Conservation (phyloP, 768 basidiomycete genomes). For the Termitomyces sp. region DNA sequence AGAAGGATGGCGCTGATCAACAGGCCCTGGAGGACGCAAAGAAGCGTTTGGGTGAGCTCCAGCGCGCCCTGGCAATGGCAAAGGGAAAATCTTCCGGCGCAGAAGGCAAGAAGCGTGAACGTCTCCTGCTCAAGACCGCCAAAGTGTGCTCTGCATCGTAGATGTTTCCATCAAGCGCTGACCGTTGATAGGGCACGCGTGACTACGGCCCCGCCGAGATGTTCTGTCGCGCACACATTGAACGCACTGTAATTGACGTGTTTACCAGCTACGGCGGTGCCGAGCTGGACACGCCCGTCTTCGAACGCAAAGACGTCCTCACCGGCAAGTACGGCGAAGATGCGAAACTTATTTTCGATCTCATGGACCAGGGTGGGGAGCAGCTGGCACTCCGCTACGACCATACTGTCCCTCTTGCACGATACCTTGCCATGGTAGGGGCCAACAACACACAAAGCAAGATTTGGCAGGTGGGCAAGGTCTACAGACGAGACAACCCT, state of each 20-base stretch:
- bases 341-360: slow-evolving; percentile 94
- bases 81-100: slow-evolving; percentile 31
- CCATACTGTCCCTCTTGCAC: slow-evolving; percentile 94
- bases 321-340: slow-evolving; percentile 99
- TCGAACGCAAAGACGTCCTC: slow-evolving; percentile 94
- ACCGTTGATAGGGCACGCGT: slow-evolving; percentile 71
- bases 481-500: slow-evolving; percentile 93
- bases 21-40: slow-evolving; percentile 56
- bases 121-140: slow-evolving; percentile 85
- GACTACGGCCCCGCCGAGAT: slow-evolving; percentile 94
- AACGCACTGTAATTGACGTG: slow-evolving; percentile 80
- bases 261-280: slow-evolving; percentile 89
- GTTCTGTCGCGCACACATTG: slow-evolving; percentile 88
- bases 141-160: slow-evolving; percentile 56
- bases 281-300: slow-evolving; percentile 97
- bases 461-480: slow-evolving; percentile 98
- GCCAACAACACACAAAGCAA: slow-evolving; percentile 73
- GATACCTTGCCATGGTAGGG: slow-evolving; percentile 95
- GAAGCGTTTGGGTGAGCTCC: slow-evolving; percentile 70
- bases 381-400: slow-evolving; percentile 93
- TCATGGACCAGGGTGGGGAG: slow-evolving; percentile 97
- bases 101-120: slow-evolving; percentile 55
- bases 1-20: slow-evolving; percentile 51
- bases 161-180: slow-evolving; percentile 17
- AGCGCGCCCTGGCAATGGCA: slow-evolving; percentile 47